Evolutionary conservation across 768 basidiomycete genomes (phyloP).

Genomic region (Tulasnella sp.): DNA sequence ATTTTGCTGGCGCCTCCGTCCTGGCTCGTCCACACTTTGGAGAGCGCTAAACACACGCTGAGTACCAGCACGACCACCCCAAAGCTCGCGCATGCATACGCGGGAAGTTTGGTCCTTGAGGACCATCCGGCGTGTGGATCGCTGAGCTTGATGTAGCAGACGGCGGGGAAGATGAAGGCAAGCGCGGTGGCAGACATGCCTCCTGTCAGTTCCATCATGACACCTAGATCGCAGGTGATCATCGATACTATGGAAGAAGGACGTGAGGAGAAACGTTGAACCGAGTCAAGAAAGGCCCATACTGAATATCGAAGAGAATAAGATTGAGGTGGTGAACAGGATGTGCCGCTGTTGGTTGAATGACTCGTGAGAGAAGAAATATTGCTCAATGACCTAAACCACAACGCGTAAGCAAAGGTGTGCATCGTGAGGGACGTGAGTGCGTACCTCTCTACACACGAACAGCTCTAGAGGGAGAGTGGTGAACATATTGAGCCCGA

Average conservation of each 20-base stretch:
- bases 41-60: conserved; percentile 62
- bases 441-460: conserved; percentile 81
- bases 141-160: conserved; percentile 68
- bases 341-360: conserved; percentile 78
- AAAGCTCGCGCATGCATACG: conserved; percentile 57
- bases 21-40: conserved; percentile 56
- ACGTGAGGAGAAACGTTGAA: background rate
- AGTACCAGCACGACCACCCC: conserved; percentile 65
- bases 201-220: conserved; percentile 97
- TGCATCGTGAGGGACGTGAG: background rate
- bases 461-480: conserved; percentile 93
- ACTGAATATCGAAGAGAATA: conserved; percentile 75
- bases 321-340: conserved; percentile 77
- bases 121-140: conserved; percentile 48
- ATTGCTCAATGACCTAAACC: conserved; percentile 79
- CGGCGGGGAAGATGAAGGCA: conserved; percentile 85
- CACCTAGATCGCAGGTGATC: conserved; percentile 92
- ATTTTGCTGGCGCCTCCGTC: conserved; percentile 58
- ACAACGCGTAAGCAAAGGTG: background rate
- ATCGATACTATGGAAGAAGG: conserved; percentile 53
- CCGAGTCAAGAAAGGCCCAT: conserved; percentile 23
- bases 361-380: conserved; percentile 79
- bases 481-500: conserved; percentile 95
- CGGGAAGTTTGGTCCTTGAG: conserved; percentile 60
- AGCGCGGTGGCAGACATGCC: conserved; percentile 81